phyloP scores from a whole-genome alignment of 1,284 basidiomycete genomes.

The Coniferiporia weirii region DNA sequence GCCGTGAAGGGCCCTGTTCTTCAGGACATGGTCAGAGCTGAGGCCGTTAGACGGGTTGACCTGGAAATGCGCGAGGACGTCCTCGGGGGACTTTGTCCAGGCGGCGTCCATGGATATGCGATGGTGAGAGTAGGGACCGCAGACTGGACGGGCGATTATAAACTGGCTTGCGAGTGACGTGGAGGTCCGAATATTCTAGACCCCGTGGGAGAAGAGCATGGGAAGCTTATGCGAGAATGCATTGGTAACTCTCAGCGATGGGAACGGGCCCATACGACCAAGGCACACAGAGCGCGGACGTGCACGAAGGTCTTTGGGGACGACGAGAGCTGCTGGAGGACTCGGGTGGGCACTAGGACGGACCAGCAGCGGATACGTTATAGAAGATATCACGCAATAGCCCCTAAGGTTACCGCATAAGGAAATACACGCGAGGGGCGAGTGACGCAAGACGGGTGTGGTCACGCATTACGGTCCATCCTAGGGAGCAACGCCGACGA shows the following conservation, averaged over 20 bases:
- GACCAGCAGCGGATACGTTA: neutral
- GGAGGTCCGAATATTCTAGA: slow-evolving; percentile 1
- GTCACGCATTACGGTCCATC: neutral
- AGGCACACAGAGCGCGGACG: too few relatives aligned
- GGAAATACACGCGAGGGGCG: neutral
- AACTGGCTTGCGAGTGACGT: neutral
- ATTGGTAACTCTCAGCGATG: slow-evolving; percentile 6
- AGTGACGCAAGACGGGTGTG: slow-evolving; percentile 1
- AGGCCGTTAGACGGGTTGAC: slow-evolving; percentile 57
- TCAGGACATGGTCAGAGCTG: slow-evolving; percentile 53
- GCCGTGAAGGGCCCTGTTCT: slow-evolving; percentile 77
- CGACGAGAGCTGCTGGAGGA: neutral
- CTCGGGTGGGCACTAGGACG: neutral
- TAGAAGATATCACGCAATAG: neutral
- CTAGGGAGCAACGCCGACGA: slow-evolving; percentile 14
- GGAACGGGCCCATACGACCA: neutral
- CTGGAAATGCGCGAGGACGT: slow-evolving; percentile 59
- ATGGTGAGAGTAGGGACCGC: slow-evolving; percentile 23
- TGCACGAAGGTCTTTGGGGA: too few relatives aligned
- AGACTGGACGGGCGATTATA: neutral
- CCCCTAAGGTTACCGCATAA: neutral
- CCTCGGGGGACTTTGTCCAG: slow-evolving; percentile 62
- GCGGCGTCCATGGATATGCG: slow-evolving; percentile 55
- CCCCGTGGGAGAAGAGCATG: neutral
- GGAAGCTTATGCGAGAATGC: neutral